These are phyloP conservation scores for Colletotrichum ledebouriae DNA, from an alignment of 2,329 filamentous ascomycete genomes.

Conservation along the genomic window DNA sequence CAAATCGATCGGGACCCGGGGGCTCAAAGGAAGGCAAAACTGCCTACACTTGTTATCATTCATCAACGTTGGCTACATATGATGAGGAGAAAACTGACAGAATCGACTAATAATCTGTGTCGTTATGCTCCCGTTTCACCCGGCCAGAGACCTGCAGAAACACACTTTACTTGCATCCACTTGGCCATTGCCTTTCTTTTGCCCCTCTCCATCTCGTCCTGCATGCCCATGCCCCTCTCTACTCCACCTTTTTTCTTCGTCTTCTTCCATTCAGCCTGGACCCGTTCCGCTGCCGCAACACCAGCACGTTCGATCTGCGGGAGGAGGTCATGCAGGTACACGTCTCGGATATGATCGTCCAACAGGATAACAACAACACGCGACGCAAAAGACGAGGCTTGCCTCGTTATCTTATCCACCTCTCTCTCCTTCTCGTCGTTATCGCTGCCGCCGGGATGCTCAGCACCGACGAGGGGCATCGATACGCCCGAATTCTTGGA, in stretches of 20 bases:
- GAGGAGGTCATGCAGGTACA: neutral
- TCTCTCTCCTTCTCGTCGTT: neutral
- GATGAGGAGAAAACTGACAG: neutral
- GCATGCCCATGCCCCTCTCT: neutral
- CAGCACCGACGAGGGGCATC: neutral
- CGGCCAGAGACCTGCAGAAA: slow-evolving; percentile 1
- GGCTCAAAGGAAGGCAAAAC: neutral
- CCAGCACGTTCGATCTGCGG: slow-evolving; percentile 4
- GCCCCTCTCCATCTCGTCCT: neutral
- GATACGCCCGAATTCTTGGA: neutral
- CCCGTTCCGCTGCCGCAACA: neutral
- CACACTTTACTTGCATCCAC: slow-evolving; percentile 4
- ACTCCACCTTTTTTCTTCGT: neutral
- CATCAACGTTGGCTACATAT: neutral
- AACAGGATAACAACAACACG: neutral
- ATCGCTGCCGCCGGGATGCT: neutral
- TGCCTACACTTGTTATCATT: neutral
- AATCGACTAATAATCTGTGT: neutral
- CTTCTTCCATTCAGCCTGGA: neutral
- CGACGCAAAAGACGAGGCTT: neutral
- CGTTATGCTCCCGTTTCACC: neutral
- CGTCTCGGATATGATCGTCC: neutral
- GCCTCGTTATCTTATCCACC: slow-evolving; percentile 8
- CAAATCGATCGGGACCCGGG: neutral
- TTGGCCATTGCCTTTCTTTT: slow-evolving; percentile 9